Base-by-base conservation (phyloP, 1,284 basidiomycete species). In the Entoloma clypeatum region DNA sequence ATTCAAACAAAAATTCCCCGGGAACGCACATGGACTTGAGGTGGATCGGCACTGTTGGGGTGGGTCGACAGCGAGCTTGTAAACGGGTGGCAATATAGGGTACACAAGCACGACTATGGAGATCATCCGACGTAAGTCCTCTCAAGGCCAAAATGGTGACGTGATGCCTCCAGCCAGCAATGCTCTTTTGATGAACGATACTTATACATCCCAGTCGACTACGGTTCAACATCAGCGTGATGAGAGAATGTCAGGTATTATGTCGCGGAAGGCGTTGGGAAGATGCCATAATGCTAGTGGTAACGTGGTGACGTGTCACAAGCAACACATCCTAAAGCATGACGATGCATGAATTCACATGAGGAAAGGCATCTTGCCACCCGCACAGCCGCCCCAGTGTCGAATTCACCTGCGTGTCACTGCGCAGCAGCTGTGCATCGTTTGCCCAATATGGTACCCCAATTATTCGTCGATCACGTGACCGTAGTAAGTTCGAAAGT, bases 211-310 rank as follows among this genome's bases (percentile, higher is more conserved):
- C 57, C 4, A 56, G 48, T 29, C 32, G 57, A 14, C 48, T 35
- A 4, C 56, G 57, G 57, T 57, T 54, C 11, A 56, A 50, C 40
- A 51, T 57, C 35, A 59, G 55, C 34, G 26, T 57, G 7, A 56
- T 52, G 21, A 46, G 57, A 52, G 36, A 52, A 43, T 39, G 26
- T 55, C n/a, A 52, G 53, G 3, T 37, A 39, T 10, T 55, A 39
- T 26, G 48, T 50, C 13, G 53, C 53, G 25, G n/a, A 35, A 34
- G 25, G 42, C 53, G 17, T 34, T 53, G 24, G 45, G 52, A 9
- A 40, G 44, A 22, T 25, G n/a, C n/a, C n/a, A n/a, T 36, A 7
- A 39, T 45, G 24, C 38, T 37, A 22, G 10, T n/a, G 11, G 30
- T 14, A 19, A 6, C 19, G 14, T 38, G 27, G 11, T 28, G 13